Base-by-base conservation (phyloP, 1,284 basidiomycete genomes). In the Tylopilus sp. region DNA sequence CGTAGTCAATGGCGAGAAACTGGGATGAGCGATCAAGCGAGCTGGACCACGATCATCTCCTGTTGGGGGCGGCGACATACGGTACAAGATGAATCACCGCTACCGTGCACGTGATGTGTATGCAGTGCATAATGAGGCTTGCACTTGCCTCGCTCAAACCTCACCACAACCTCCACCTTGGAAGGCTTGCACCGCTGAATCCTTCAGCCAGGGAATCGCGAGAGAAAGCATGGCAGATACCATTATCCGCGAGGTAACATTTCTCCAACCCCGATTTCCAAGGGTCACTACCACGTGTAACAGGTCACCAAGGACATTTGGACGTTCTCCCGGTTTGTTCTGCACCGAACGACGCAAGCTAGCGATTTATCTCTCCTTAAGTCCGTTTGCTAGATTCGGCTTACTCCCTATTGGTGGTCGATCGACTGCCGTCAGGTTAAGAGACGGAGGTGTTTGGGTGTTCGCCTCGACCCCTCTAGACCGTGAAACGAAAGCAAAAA, bases 401-500 rank as follows among this genome's bases (percentile, higher is more conserved):
- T 31, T 88, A 10, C 57, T 91, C 30, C 88, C 86, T 4, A 71
- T 92, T 24, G 91, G 91, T 1, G 89, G 90, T 20, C 74, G 91
- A 39, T 87, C 88, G 1, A 95, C 90, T 0, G 93, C 92, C 1
- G 76, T 96, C 63, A 83, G 78, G 68, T 72, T 96, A 50, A 71
- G 71, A 42, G 76, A 79, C 48, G 83, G 85, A 17, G 83, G 80
- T 4, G 81, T 96, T 21, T 94, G 91, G 82, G 74, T 96, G 1
- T 75, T 95, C 29, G 92, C 91, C 1, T 94, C 90, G 2, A 91
- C 91, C 3, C 88, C 90, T 0, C 71, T 92, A 47, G 82, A 84
- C 42, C 70, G 77, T 6, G 83, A 83, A 33, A 94, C 90, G 2
- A 86, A 84, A 64, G 61, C 73, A 2, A 88, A 82, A 53, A 67